Base-by-base conservation (phyloP, 345 rosid genomes). In the Aurinia saxatilis region DNA sequence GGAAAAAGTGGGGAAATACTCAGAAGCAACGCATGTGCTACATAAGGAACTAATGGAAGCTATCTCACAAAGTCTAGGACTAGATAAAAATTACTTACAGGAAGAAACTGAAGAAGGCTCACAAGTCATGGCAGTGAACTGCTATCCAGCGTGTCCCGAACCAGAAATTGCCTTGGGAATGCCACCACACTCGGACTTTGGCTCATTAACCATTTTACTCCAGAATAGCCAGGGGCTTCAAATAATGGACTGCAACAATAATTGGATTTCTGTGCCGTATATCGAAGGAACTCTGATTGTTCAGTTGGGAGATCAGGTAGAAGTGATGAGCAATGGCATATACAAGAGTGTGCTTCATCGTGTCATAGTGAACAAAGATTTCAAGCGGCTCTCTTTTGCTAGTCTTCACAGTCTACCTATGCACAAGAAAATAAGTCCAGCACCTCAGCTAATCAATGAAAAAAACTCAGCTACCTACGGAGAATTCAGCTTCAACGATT, bases 311-410 rank as follows among this genome's bases (percentile, higher is more conserved):
- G 84, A 76, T 67, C 83, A 83, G 23, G 19, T 75, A 25, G 88
- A 83, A 79, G 83, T 78, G 27, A 64, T 83, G 78, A 83, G 88
- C 73, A 80, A 83, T 49, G 80, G 83, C 36, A 33, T 47, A 35
- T 77, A 80, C 63, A 83, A 73, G 75, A 79, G 83, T 41, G 66
- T 77, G 4, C 54, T 80, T 47, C 85, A 79, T 39, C 66, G 72
- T 19, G 85, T 50, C 51, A 83, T 79, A 10, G 72, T 83, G 29
- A 80, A 56, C 10, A 36, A 58, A 55, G 79, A 75, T 49, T 56
- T 16, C 38, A 77, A 63, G 23, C 59, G 82, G 45, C 31, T 80
- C 18, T 78, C 88, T 18, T 62, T 80, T 47, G 88, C 83, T 18
- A 77, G 82, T 48, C 80, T 78, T 56, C 85, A 81, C 59, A 83